These are phyloP conservation scores for Fusarium sulawesiense DNA, from an alignment of 2,329 filamentous ascomycete genomes.

Conservation along the genomic window DNA sequence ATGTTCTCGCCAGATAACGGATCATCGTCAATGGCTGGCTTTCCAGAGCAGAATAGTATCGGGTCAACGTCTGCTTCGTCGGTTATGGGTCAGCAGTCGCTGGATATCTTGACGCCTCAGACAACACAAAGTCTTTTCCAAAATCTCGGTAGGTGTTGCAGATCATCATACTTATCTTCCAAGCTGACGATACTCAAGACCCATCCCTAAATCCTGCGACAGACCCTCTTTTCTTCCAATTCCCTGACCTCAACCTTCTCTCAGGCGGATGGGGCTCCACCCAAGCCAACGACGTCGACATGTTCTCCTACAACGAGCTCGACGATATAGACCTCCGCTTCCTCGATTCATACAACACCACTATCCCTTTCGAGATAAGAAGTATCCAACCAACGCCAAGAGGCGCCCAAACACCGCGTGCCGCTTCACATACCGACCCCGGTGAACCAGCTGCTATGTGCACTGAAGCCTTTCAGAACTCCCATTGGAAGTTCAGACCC, in stretches of 20 bases:
- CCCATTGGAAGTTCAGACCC: slow-evolving; percentile 49
- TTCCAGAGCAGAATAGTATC: background rate
- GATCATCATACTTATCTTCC: accelerated
- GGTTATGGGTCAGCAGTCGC: slow-evolving; percentile 6
- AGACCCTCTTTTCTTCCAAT: slow-evolving; percentile 23
- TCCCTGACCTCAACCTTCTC: slow-evolving; percentile 39
- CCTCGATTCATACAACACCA: slow-evolving; percentile 48
- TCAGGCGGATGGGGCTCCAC: slow-evolving; percentile 24
- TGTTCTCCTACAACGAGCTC: slow-evolving; percentile 42
- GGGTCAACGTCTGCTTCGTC: slow-evolving; percentile 6
- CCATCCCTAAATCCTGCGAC: slow-evolving; percentile 4
- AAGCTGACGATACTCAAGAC: slow-evolving; percentile 7
- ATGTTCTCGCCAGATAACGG: slow-evolving; percentile 16
- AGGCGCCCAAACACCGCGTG: slow-evolving; percentile 24
- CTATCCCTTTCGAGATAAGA: slow-evolving; percentile 46
- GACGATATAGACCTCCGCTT: slow-evolving; percentile 50
- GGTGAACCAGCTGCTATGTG: slow-evolving; percentile 35
- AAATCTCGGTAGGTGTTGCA: slow-evolving; percentile 13
- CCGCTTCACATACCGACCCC: slow-evolving; percentile 11
- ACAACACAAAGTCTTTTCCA: slow-evolving; percentile 22
- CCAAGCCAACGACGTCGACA: slow-evolving; percentile 3
- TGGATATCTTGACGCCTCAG: slow-evolving; percentile 26
- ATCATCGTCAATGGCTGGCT: background rate
- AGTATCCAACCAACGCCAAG: slow-evolving; percentile 17
- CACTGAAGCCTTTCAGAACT: slow-evolving; percentile 43